A percentile compares a stretch with the other conserved stretches of the same genome.
phyloP scores from a whole-genome alignment of 1,139 yeast species.

The Kodamaea alishanica region DNA sequence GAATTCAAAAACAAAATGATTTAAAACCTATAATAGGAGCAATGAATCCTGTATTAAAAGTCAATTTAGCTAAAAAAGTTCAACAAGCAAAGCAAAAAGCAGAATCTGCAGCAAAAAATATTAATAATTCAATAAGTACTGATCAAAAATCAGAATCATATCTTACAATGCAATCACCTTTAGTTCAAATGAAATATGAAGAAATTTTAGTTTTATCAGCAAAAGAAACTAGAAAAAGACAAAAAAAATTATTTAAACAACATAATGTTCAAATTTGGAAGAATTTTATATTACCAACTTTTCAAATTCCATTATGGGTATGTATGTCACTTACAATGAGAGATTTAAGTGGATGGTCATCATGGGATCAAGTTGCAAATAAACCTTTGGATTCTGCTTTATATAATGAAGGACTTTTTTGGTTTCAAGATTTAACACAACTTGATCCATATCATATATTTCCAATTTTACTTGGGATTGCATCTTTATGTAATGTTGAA shows the following conservation, averaged over 20 bases:
- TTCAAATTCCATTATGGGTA: slow-evolving; percentile 89
- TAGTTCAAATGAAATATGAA: slow-evolving; percentile 62
- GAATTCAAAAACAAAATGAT: slow-evolving; percentile 67
- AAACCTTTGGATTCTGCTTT: slow-evolving; percentile 55
- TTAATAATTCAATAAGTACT: neutral
- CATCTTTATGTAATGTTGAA: slow-evolving; percentile 75
- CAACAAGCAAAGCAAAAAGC: slow-evolving; percentile 34
- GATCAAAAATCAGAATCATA: slow-evolving; percentile 10
- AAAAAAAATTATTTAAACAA: slow-evolving; percentile 61
- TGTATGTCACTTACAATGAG: slow-evolving; percentile 73
- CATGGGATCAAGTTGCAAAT: slow-evolving; percentile 43
- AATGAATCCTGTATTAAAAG: slow-evolving; percentile 68
- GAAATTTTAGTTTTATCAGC: slow-evolving; percentile 70
- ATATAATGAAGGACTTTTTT: slow-evolving; percentile 52
- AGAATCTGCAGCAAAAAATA: slow-evolving; percentile 11
- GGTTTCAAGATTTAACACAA: slow-evolving; percentile 59
- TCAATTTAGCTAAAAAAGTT: slow-evolving; percentile 63
- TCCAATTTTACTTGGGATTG: slow-evolving; percentile 68
- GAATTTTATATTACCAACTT: slow-evolving; percentile 64
- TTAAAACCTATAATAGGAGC: slow-evolving; percentile 69
- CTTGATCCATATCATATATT: slow-evolving; percentile 62
- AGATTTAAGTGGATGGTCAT: slow-evolving; percentile 70
- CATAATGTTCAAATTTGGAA: slow-evolving; percentile 79
- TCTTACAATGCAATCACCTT: slow-evolving; percentile 23
- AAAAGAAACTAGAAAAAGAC: slow-evolving; percentile 75